These are phyloP conservation scores for Anisogramma anomala DNA, from an alignment of 2,329 filamentous ascomycete species.

Conservation along the genomic window DNA sequence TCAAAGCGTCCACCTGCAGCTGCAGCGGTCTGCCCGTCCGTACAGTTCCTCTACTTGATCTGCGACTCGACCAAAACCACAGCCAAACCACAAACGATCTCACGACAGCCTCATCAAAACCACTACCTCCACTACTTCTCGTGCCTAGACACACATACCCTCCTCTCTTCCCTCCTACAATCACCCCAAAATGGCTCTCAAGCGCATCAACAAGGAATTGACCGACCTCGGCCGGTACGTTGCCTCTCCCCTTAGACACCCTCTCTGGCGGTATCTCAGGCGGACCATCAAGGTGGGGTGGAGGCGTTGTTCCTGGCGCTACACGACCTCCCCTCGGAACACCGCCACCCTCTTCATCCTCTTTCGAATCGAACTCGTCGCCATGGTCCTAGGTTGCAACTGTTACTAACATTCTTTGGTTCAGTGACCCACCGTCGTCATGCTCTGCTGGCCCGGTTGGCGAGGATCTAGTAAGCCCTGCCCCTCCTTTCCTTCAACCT, in stretches of 20 bases:
- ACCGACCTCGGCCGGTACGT: conserved; percentile 79
- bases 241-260: conserved; percentile 17
- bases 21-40: not conserved
- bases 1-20: not conserved
- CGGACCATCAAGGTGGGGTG: conserved; percentile 2
- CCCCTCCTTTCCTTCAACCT: conserved; percentile 16
- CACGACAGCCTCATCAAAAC: not conserved
- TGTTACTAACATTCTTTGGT: conserved; percentile 23
- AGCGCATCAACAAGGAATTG: conserved; percentile 92
- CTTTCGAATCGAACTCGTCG: too few relatives aligned
- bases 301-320: too few relatives aligned
- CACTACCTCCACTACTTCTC: conserved; percentile 8
- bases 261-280: conserved; percentile 3
- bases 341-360: too few relatives aligned
- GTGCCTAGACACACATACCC: conserved; percentile 5
- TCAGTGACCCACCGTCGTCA: conserved; percentile 94
- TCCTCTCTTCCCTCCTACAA: conserved; percentile 19
- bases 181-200: conserved; percentile 60
- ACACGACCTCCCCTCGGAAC: not conserved
- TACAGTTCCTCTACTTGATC: not conserved
- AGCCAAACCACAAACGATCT: not conserved
- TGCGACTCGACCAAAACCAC: not conserved
- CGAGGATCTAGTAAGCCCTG: conserved; percentile 80
- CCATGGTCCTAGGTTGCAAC: too few relatives aligned
- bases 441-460: conserved; percentile 95